Percentiles rank a stretch among this genome's conserved stretches.
These are phyloP conservation scores for Lentinula detonsa DNA, from an alignment of 768 basidiomycete genomes.

Conservation along the genomic window DNA sequence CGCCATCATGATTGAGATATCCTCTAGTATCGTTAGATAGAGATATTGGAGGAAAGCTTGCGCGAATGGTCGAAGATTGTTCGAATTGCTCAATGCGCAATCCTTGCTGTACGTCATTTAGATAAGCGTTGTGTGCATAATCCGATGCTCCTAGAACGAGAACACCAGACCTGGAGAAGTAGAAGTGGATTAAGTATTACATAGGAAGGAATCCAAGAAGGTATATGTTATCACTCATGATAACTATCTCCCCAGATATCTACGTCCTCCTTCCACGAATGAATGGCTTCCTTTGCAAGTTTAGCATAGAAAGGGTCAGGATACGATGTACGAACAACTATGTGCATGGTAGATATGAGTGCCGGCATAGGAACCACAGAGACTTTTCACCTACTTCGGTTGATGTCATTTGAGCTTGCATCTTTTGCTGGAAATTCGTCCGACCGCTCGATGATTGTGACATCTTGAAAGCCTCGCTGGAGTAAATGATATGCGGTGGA, in stretches of 20 bases:
- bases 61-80: slow-evolving; percentile 33
- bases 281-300: slow-evolving; percentile 74
- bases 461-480: slow-evolving; percentile 32
- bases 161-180: slow-evolving; percentile 55
- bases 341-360: background rate
- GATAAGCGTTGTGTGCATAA: slow-evolving; percentile 41
- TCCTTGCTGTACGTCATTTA: slow-evolving; percentile 59
- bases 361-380: background rate
- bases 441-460: slow-evolving; percentile 7
- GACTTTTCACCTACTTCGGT: slow-evolving; percentile 30
- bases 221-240: slow-evolving; percentile 57
- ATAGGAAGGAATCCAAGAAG: background rate
- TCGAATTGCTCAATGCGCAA: slow-evolving; percentile 38
- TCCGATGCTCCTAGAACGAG: slow-evolving; percentile 43
- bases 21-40: slow-evolving; percentile 38
- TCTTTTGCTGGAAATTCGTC: slow-evolving; percentile 7
- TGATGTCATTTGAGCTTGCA: slow-evolving; percentile 39
- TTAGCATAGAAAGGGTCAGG: slow-evolving; percentile 60
- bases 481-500: slow-evolving; percentile 61
- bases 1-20: slow-evolving; percentile 72
- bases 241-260: slow-evolving; percentile 68
- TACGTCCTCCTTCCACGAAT: slow-evolving; percentile 57
- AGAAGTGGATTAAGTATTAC: background rate
- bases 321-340: slow-evolving; percentile 76
- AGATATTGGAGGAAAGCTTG: slow-evolving; percentile 35